Evolutionary conservation across 371 early-diverging fungal species (phyloP).

Genomic region (Batkoa obscura): DNA sequence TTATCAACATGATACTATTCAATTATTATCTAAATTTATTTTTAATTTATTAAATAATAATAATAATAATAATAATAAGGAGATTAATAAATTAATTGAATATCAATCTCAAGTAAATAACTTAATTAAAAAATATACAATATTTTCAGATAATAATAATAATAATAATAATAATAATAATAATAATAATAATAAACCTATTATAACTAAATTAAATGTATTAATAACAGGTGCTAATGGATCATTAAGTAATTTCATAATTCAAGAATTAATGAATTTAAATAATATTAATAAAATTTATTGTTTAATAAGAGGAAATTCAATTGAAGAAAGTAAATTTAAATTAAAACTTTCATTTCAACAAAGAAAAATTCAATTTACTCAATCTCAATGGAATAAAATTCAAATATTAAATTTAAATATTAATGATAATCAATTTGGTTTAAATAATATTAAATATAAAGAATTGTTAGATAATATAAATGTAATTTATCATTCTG

Average conservation of each 20-base stretch:
- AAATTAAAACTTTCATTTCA: neutral
- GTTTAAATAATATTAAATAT: neutral
- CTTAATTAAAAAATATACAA: neutral
- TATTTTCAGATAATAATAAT: neutral
- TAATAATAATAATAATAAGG: no score
- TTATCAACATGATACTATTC: neutral
- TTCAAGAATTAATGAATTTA: neutral
- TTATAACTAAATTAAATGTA: neutral
- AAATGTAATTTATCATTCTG: conserved; percentile 4
- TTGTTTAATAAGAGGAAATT: neutral
- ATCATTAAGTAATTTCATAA: neutral
- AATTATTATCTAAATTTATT: neutral
- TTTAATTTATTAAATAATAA: neutral
- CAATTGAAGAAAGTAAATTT: neutral
- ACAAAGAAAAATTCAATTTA: neutral
- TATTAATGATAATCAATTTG: neutral
- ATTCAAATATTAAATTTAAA: neutral
- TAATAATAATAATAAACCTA: conserved; percentile 6
- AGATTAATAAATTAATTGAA: no score
- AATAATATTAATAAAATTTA: neutral
- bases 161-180: neutral
- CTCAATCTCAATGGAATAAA: neutral
- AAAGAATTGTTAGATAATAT: neutral
- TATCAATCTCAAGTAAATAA: neutral
- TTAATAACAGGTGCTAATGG: neutral